Conservation (phyloP, 1,284 basidiomycete genomes). For the Leccinum solheimii region DNA sequence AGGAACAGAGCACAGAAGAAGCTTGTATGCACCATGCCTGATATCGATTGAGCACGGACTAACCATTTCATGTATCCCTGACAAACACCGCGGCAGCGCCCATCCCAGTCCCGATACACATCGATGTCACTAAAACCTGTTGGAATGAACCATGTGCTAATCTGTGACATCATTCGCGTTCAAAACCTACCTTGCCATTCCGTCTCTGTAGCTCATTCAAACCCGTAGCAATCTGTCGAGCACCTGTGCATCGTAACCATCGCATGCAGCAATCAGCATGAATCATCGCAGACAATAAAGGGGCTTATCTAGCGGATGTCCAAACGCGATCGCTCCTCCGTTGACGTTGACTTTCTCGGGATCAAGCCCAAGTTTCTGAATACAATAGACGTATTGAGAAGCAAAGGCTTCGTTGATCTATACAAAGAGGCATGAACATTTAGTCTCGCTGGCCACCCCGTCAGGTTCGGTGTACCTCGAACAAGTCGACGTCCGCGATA, state of each 20-base stretch:
- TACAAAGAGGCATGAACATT: neutral
- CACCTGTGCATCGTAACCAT: conserved; percentile 77
- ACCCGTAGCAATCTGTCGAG: conserved; percentile 85
- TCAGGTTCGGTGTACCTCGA: conserved; percentile 51
- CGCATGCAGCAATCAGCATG: conserved; percentile 29
- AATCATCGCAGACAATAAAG: conserved; percentile 2
- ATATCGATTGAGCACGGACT: neutral
- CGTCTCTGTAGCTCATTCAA: conserved; percentile 79
- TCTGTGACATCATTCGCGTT: neutral
- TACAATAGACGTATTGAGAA: conserved; percentile 82
- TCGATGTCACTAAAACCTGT: conserved; percentile 77
- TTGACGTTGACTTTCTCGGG: conserved; percentile 82
- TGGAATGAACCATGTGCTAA: neutral
- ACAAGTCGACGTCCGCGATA: conserved; percentile 77
- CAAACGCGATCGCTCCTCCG: conserved; percentile 88
- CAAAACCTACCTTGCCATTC: conserved; percentile 64
- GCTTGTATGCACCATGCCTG: neutral
- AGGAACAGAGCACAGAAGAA: neutral
- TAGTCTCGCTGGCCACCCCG: neutral
- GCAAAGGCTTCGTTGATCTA: conserved; percentile 93
- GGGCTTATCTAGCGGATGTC: conserved; percentile 81
- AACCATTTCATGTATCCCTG: conserved; percentile 41
- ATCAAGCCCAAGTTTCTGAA: conserved; percentile 73
- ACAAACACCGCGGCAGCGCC: conserved; percentile 80
- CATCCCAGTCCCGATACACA: conserved; percentile 89